Evolutionary conservation across 2,329 filamentous ascomycete species (phyloP).

Genomic region (Allantophomopsis lycopodina): DNA sequence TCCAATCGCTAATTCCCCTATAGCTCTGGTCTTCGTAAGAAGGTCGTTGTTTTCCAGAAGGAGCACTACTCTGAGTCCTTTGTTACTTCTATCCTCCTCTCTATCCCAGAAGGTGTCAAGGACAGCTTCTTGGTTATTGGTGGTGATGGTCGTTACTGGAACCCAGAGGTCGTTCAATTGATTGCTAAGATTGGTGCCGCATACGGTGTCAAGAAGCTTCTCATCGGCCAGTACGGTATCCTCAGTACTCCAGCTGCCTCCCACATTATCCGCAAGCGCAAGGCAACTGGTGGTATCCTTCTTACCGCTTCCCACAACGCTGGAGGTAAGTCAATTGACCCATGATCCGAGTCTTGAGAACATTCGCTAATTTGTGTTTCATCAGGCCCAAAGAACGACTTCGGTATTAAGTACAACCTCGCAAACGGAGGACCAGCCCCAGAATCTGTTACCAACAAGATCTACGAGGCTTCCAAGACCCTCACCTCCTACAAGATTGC

Average conservation of each 20-base stretch:
- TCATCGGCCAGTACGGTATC: constrained; percentile 93
- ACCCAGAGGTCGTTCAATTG: constrained; percentile 89
- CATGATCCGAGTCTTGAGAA: not conserved
- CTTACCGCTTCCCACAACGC: constrained; percentile 97
- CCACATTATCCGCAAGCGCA: constrained; percentile 86
- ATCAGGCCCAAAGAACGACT: constrained; percentile 80
- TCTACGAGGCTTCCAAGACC: constrained; percentile 82
- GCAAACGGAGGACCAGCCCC: constrained; percentile 91
- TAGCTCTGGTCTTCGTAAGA: constrained; percentile 96
- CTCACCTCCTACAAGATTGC: constrained; percentile 87
- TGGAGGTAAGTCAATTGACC: constrained; percentile 46
- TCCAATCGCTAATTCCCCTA: constrained; percentile 5
- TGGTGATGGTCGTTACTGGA: constrained; percentile 94
- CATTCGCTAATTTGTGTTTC: constrained; percentile 3
- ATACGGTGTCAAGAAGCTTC: constrained; percentile 96
- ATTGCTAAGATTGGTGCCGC: constrained; percentile 96
- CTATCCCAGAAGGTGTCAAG: constrained; percentile 86
- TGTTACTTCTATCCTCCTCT: constrained; percentile 83
- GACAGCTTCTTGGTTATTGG: constrained; percentile 83
- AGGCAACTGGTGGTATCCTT: constrained; percentile 92
- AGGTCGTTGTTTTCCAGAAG: constrained; percentile 95
- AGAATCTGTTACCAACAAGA: constrained; percentile 95
- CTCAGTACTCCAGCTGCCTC: constrained; percentile 92
- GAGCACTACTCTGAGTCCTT: constrained; percentile 94
- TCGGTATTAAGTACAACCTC: constrained; percentile 99